A percentile compares a stretch with the other conserved stretches of the same genome.
These are phyloP conservation scores for Furcasterigmium furcatum DNA, from an alignment of 2,329 filamentous ascomycete genomes.

Conservation along the genomic window DNA sequence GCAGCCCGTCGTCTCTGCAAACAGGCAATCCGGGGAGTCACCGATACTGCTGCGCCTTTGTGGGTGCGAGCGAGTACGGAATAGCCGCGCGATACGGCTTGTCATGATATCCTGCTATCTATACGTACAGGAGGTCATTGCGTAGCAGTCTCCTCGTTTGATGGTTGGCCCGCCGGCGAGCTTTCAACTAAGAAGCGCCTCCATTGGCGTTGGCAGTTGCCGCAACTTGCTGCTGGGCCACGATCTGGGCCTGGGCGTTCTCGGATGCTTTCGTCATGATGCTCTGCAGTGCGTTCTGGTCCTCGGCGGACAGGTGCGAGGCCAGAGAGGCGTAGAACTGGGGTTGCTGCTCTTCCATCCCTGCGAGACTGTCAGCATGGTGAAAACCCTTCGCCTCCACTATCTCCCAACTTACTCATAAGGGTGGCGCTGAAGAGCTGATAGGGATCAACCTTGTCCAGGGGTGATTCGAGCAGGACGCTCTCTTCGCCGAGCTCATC, in stretches of 20 bases:
- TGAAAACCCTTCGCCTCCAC: too few species aligned
- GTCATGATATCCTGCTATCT: too few species aligned
- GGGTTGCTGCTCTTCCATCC: conserved; percentile 85
- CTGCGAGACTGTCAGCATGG: conserved; percentile 45
- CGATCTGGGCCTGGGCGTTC: conserved; percentile 30
- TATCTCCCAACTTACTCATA: conserved; percentile 80
- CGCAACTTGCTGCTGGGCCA: conserved; percentile 16
- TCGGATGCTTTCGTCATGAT: conserved; percentile 65
- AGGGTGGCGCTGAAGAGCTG: conserved; percentile 80
- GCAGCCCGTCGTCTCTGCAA: too few species aligned
- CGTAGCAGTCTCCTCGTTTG: too few species aligned
- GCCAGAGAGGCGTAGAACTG: conserved; percentile 82
- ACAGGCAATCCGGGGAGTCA: too few species aligned
- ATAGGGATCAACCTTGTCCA: conserved; percentile 96
- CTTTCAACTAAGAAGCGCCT: conserved; percentile 15
- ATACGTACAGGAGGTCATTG: too few species aligned
- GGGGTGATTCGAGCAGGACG: conserved; percentile 84
- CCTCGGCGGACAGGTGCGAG: conserved; percentile 72
- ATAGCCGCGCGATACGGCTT: too few species aligned
- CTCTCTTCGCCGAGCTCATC: conserved; percentile 93
- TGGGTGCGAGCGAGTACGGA: too few species aligned
- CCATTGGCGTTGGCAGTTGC: conserved; percentile 16
- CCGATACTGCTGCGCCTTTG: too few species aligned
- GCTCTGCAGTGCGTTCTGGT: conserved; percentile 75
- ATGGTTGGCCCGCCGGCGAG: too few species aligned